Evolutionary conservation across 331 rosid genomes (phyloP).

Genomic region (Acacia pycnantha): DNA sequence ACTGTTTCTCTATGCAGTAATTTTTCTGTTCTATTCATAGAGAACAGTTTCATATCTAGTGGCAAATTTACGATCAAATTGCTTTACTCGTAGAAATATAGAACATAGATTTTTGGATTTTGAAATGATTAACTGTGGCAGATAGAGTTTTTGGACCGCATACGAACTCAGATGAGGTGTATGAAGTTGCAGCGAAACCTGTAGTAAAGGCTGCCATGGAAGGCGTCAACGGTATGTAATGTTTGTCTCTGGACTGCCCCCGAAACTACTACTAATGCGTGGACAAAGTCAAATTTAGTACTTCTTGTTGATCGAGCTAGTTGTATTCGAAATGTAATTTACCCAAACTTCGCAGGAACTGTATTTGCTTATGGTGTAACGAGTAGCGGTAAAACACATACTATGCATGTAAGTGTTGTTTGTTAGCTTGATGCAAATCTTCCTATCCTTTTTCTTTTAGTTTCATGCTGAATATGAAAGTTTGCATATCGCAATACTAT

Average conservation of each 20-base stretch:
- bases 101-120: slow-evolving; percentile 37
- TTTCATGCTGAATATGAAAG: neutral
- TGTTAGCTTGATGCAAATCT: slow-evolving; percentile 9
- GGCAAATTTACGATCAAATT: slow-evolving; percentile 13
- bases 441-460: neutral
- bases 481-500: neutral
- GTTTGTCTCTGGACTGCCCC: slow-evolving; percentile 14
- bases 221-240: slow-evolving; percentile 83
- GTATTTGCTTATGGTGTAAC: slow-evolving; percentile 99
- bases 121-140: slow-evolving; percentile 46
- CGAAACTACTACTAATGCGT: neutral
- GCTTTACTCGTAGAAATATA: slow-evolving; percentile 17
- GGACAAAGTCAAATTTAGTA: slow-evolving; percentile 22
- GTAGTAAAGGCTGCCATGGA: slow-evolving; percentile 99
- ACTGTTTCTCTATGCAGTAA: slow-evolving; percentile 23
- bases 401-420: slow-evolving; percentile 87
- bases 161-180: slow-evolving; percentile 74
- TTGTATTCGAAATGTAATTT: slow-evolving; percentile 29
- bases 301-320: slow-evolving; percentile 11
- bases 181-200: slow-evolving; percentile 96
- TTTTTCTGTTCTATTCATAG: slow-evolving; percentile 13
- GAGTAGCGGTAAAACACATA: slow-evolving; percentile 99
- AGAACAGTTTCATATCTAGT: neutral
- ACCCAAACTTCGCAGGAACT: slow-evolving; percentile 66
- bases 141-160: slow-evolving; percentile 97